Evolutionary conservation across 495 filamentous ascomycete species (phyloP).

Genomic region (Daldinia concentrica): DNA sequence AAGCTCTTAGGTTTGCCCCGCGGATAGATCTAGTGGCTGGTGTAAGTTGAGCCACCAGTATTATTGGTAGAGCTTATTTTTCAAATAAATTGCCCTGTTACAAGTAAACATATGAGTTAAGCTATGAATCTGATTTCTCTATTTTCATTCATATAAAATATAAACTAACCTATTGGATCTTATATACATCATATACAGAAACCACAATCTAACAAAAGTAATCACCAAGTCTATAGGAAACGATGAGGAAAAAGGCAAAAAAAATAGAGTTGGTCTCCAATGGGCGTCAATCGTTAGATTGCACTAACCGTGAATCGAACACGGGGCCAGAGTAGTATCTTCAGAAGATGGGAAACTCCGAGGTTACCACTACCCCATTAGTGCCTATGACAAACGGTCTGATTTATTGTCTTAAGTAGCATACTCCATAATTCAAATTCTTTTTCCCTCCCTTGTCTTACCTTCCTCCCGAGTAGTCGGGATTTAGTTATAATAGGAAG

Average conservation of each 20-base stretch:
- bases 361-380: slow-evolving; percentile 47
- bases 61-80: too few species aligned
- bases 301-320: slow-evolving; percentile 47
- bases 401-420: slow-evolving; percentile 6
- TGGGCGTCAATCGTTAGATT: slow-evolving; percentile 26
- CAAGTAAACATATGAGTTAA: not conserved
- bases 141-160: not conserved
- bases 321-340: slow-evolving; percentile 44
- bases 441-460: not conserved
- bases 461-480: not conserved
- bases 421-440: not conserved
- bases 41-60: not conserved
- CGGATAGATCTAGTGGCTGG: slow-evolving; percentile 2
- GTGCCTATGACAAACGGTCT: slow-evolving; percentile 5
- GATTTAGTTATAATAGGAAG: not conserved
- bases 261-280: slow-evolving; percentile 35
- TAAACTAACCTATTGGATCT: not conserved
- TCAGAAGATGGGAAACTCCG: slow-evolving; percentile 41
- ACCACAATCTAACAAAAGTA: not conserved
- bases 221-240: not conserved
- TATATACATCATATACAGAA: not conserved
- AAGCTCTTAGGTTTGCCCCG: slow-evolving; percentile 24
- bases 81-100: too few species aligned
- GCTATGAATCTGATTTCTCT: not conserved
- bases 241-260: slow-evolving; percentile 3